A percentile compares a stretch with the other conserved stretches of the same genome.
Evolutionary conservation across 768 basidiomycete species (phyloP).

Genomic region (Scleroderma bovista): DNA sequence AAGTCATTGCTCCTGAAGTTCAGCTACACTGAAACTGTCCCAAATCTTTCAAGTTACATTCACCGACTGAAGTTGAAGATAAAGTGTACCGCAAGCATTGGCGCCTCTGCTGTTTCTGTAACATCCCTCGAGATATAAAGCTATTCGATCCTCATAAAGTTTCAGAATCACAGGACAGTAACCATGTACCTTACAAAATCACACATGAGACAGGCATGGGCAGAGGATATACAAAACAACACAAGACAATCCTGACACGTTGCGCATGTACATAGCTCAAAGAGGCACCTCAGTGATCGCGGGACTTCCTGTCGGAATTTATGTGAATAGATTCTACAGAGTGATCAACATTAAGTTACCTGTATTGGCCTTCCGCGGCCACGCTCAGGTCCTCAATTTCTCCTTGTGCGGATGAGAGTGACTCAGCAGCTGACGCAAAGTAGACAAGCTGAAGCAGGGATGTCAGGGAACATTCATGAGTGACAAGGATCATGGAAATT

Average conservation of each 20-base stretch:
- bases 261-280: neutral
- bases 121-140: no score
- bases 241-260: no score
- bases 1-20: no score
- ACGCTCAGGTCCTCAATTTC: constrained; percentile 92
- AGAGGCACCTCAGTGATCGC: constrained; percentile 71
- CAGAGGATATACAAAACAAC: neutral
- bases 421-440: constrained; percentile 73
- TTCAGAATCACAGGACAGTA: neutral
- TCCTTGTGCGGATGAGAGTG: constrained; percentile 75
- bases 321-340: constrained; percentile 4
- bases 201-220: neutral
- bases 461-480: neutral
- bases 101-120: no score
- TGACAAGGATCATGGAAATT: constrained; percentile 8
- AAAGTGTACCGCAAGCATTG: no score
- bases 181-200: neutral
- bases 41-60: no score
- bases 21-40: no score
- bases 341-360: constrained; percentile 37
- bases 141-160: no score
- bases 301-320: constrained; percentile 60
- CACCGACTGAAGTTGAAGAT: no score
- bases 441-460: constrained; percentile 50
- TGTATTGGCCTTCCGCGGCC: constrained; percentile 93